These are phyloP conservation scores for Paradendryphiella salina DNA, from an alignment of 2,329 filamentous ascomycete species.

Conservation along the genomic window DNA sequence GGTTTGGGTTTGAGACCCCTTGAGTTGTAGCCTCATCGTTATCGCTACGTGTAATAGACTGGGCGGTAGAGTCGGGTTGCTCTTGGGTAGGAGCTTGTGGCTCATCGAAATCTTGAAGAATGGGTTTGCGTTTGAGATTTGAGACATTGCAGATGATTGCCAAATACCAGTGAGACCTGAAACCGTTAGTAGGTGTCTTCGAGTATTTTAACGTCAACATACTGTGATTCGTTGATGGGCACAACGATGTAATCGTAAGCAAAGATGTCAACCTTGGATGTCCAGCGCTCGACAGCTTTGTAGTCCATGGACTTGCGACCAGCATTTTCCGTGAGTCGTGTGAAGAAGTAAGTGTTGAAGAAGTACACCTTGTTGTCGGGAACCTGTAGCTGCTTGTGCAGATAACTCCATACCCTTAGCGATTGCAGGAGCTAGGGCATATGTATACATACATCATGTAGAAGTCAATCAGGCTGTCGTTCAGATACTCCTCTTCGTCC, in stretches of 20 bases:
- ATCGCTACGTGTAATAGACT: background rate
- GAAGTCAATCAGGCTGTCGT: conserved; percentile 90
- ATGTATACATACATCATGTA: conserved; percentile 63
- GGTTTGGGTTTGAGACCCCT: background rate
- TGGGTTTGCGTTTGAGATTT: conserved; percentile 55
- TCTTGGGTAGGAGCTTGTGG: background rate
- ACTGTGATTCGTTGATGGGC: conserved; percentile 76
- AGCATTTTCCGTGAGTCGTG: conserved; percentile 66
- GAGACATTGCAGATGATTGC: conserved; percentile 91
- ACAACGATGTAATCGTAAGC: conserved; percentile 86
- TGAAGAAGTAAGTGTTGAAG: conserved; percentile 92
- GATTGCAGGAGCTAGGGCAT: background rate
- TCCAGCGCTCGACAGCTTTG: conserved; percentile 84
- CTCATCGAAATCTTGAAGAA: conserved; percentile 17
- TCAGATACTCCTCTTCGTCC: conserved; percentile 83
- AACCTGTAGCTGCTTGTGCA: conserved; percentile 44
- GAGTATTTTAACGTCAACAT: conserved; percentile 7
- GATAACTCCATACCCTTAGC: conserved; percentile 23
- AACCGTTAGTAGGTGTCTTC: conserved; percentile 5
- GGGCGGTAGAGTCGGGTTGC: background rate
- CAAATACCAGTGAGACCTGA: conserved; percentile 78
- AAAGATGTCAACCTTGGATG: conserved; percentile 80
- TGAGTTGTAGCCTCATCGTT: background rate
- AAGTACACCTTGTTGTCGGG: conserved; percentile 73
- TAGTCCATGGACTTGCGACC: conserved; percentile 70